A percentile compares a stretch with the other conserved stretches of the same genome.
These are phyloP conservation scores for Pyrenula massariospora DNA, from an alignment of 495 filamentous ascomycete species.

Conservation along the genomic window DNA sequence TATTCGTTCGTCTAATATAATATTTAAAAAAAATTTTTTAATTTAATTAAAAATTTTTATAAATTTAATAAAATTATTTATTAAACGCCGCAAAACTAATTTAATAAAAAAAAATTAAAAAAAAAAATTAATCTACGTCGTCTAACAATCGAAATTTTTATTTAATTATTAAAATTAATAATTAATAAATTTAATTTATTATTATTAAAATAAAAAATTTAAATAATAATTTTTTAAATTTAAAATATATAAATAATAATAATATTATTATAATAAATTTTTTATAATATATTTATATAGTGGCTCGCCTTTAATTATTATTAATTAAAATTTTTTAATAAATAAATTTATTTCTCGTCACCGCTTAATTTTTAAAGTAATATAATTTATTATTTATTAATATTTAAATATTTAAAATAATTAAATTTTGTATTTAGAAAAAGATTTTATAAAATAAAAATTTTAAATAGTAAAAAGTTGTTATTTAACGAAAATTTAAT, in stretches of 20 bases:
- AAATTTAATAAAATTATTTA: not conserved
- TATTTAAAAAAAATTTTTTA: not conserved
- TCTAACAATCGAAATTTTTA: not conserved
- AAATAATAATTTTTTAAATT: not conserved
- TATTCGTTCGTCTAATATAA: not conserved
- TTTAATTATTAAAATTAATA: not conserved
- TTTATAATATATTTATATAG: not conserved
- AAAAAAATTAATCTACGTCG: not conserved
- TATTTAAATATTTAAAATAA: not conserved
- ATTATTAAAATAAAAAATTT: not conserved
- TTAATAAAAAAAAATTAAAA: not conserved
- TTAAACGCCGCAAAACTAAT: not conserved
- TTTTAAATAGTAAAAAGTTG: conserved; percentile 1
- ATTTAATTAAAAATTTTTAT: not conserved
- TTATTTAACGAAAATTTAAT: conserved; percentile 2
- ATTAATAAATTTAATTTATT: not conserved
- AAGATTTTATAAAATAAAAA: not conserved
- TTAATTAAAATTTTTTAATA: not conserved
- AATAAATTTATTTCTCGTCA: not conserved
- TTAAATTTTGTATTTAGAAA: not conserved
- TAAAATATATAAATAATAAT: not conserved
- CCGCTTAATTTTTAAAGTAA: not conserved
- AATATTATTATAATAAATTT: not conserved
- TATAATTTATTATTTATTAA: not conserved
- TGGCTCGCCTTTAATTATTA: not conserved